A percentile compares a stretch with the other conserved stretches of the same genome.
phyloP scores from a whole-genome alignment of 1,284 basidiomycete species.

The Heterobasidion parviporum region DNA sequence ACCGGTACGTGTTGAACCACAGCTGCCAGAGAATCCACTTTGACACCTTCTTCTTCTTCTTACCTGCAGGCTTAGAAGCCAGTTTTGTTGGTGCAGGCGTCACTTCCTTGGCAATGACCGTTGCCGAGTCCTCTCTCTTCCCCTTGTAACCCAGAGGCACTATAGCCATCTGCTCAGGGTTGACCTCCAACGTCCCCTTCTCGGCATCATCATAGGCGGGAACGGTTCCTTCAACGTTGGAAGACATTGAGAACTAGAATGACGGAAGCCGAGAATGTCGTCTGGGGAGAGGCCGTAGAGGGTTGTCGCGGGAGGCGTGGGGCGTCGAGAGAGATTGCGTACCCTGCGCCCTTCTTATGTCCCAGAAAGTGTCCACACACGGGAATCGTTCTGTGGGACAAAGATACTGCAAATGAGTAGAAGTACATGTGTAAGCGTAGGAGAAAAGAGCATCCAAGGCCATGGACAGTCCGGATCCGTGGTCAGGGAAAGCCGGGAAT shows the following conservation, averaged over 20 bases:
- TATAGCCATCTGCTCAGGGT: background rate
- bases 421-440: slow-evolving; percentile 1
- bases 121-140: slow-evolving; percentile 5
- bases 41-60: slow-evolving; percentile 36
- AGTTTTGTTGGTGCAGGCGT: slow-evolving; percentile 19
- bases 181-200: slow-evolving; percentile 42
- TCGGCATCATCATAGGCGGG: slow-evolving; percentile 44
- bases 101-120: slow-evolving; percentile 15
- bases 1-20: slow-evolving; percentile 70
- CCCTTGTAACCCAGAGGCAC: slow-evolving; percentile 14
- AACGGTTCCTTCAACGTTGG: slow-evolving; percentile 20
- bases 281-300: background rate
- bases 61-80: slow-evolving; percentile 15
- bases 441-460: slow-evolving; percentile 3
- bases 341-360: slow-evolving; percentile 6
- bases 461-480: slow-evolving; percentile 2
- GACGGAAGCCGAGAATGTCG: background rate
- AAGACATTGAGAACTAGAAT: background rate
- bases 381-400: background rate
- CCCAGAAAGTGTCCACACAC: slow-evolving; percentile 2
- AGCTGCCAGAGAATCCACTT: slow-evolving; percentile 49
- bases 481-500: slow-evolving; percentile 4
- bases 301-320: background rate
- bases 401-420: slow-evolving; percentile 2
- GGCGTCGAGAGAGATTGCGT: background rate